Conservation (phyloP, 1,284 basidiomycete genomes). For the Cutaneotrichosporon curvatum region DNA sequence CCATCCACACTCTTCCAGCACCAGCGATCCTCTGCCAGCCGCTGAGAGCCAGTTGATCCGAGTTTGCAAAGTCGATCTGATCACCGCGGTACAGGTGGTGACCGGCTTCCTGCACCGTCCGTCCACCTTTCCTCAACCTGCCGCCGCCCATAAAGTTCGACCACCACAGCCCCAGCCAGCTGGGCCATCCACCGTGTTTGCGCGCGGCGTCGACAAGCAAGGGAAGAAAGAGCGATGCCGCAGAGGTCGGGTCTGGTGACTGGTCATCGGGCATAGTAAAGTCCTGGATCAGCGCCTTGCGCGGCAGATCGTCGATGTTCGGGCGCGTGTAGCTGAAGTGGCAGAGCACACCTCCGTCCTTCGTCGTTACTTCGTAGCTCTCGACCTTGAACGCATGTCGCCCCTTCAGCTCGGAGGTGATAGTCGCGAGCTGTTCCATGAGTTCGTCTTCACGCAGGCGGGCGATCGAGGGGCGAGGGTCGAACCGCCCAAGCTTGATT, state of each 20-base stretch:
- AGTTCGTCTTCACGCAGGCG: constrained; percentile 36
- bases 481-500: constrained; percentile 37
- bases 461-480: constrained; percentile 34
- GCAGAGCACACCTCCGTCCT: constrained; percentile 65
- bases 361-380: constrained; percentile 40
- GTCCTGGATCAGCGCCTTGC: constrained; percentile 11
- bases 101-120: constrained; percentile 4
- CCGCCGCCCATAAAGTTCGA: constrained; percentile 8
- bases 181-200: constrained; percentile 41
- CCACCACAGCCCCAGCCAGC: constrained; percentile 43
- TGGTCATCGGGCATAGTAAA: constrained; percentile 22
- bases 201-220: constrained; percentile 31
- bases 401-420: constrained; percentile 28
- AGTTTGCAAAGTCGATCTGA: not conserved
- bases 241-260: constrained; percentile 18
- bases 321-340: constrained; percentile 60
- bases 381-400: constrained; percentile 40
- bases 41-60: not conserved
- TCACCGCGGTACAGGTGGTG: constrained; percentile 15
- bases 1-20: constrained; percentile 63
- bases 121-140: not conserved
- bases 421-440: constrained; percentile 39
- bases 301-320: constrained; percentile 19
- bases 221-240: constrained; percentile 38
- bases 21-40: constrained; percentile 38